These are phyloP conservation scores for Lodderomyces beijingensis DNA, from an alignment of 1,139 yeast genomes.

Conservation along the genomic window DNA sequence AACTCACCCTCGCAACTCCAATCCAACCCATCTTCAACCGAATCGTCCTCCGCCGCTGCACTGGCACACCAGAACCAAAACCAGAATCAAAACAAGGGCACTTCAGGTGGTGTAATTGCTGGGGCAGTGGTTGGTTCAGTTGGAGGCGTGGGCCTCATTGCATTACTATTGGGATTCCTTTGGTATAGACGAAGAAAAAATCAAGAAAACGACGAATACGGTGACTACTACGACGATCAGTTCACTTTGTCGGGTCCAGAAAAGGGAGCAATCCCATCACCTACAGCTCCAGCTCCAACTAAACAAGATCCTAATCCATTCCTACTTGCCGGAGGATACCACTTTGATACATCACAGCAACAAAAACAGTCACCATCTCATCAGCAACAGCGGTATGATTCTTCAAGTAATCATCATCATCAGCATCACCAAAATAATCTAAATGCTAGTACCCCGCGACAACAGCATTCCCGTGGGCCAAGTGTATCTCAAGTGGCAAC, in stretches of 20 bases:
- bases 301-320: slow-evolving; percentile 21
- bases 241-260: slow-evolving; percentile 33
- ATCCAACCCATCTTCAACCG: slow-evolving; percentile 13
- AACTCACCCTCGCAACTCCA: slow-evolving; percentile 12
- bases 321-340: slow-evolving; percentile 16
- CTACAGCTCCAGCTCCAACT: slow-evolving; percentile 5
- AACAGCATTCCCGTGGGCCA: slow-evolving; percentile 3
- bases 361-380: slow-evolving; percentile 8
- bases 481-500: background rate
- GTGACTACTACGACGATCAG: slow-evolving; percentile 35
- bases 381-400: slow-evolving; percentile 7
- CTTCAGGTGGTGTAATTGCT: slow-evolving; percentile 62
- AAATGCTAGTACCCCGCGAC: slow-evolving; percentile 9
- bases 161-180: slow-evolving; percentile 38
- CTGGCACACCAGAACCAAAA: slow-evolving; percentile 3
- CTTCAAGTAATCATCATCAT: background rate
- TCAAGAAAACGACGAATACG: slow-evolving; percentile 25
- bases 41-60: slow-evolving; percentile 14
- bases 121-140: slow-evolving; percentile 68
- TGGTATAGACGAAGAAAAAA: slow-evolving; percentile 28
- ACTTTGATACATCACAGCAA: slow-evolving; percentile 14
- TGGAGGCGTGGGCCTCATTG: slow-evolving; percentile 43
- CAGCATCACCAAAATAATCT: slow-evolving; percentile 2
- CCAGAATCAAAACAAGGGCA: slow-evolving; percentile 16
- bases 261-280: slow-evolving; percentile 9